A percentile compares a stretch with the other conserved stretches of the same genome.
Evolutionary conservation across 148 eudicot species (phyloP).

Genomic region (Camellia japonica): DNA sequence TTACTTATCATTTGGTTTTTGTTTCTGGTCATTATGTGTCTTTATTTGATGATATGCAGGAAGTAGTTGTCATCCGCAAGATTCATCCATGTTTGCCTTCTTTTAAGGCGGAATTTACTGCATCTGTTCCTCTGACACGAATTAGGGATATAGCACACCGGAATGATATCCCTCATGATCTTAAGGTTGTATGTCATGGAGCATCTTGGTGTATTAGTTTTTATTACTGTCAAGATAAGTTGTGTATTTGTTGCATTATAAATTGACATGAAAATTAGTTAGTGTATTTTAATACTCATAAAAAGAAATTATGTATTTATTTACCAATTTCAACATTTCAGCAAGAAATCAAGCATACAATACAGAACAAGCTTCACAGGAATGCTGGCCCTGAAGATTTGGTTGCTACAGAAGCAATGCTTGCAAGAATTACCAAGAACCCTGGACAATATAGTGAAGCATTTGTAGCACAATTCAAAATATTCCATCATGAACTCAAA

Average conservation of each 20-base stretch:
- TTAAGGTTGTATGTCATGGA: constrained; percentile 53
- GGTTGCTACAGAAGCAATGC: constrained; percentile 94
- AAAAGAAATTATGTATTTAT: neutral
- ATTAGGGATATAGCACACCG: constrained; percentile 97
- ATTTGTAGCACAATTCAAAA: constrained; percentile 88
- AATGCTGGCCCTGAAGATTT: constrained; percentile 99
- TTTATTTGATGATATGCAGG: constrained; percentile 48
- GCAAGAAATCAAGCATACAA: constrained; percentile 99
- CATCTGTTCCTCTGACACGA: constrained; percentile 94
- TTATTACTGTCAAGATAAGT: neutral
- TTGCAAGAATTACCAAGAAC: constrained; percentile 72
- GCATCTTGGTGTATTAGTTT: neutral
- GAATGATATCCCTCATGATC: constrained; percentile 89
- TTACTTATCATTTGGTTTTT: neutral
- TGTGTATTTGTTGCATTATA: neutral
- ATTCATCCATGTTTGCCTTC: constrained; percentile 97
- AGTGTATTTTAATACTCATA: neutral
- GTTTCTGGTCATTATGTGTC: neutral
- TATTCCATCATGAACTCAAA: constrained; percentile 84
- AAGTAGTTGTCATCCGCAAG: constrained; percentile 81
- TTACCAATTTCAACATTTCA: constrained; percentile 26
- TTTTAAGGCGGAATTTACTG: constrained; percentile 95
- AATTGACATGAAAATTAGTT: neutral
- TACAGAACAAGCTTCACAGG: constrained; percentile 98
- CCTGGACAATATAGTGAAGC: constrained; percentile 84